phyloP scores from a whole-genome alignment of 164 flowering plant species.

The Macadamia tetraphylla region DNA sequence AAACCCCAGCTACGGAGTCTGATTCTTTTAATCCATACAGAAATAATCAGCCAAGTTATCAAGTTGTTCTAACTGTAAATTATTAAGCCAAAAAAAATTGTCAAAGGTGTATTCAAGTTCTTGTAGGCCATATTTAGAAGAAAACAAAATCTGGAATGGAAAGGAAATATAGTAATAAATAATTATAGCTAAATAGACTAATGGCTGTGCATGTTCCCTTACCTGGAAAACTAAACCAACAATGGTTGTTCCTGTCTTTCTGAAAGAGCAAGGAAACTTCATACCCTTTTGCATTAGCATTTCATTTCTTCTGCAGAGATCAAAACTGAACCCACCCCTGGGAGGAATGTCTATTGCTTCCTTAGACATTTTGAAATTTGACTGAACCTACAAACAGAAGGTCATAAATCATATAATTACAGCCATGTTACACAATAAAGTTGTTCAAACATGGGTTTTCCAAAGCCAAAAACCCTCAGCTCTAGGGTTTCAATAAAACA shows the following conservation, averaged over 20 bases:
- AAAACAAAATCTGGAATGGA: background rate
- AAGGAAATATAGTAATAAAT: background rate
- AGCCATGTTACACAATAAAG: background rate
- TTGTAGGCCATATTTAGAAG: background rate
- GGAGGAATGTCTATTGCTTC: slow-evolving; percentile 36
- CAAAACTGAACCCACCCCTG: slow-evolving; percentile 69
- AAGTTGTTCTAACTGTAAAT: background rate
- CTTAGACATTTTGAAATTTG: slow-evolving; percentile 32
- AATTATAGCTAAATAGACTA: no score
- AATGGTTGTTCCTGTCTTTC: slow-evolving; percentile 81
- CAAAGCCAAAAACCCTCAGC: no score
- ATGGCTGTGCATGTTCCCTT: background rate
- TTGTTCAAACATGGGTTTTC: background rate
- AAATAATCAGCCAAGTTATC: no score
- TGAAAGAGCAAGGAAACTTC: slow-evolving; percentile 36
- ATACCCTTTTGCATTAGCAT: slow-evolving; percentile 58
- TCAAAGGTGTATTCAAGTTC: background rate
- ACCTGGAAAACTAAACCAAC: slow-evolving; percentile 83
- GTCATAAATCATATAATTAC: background rate
- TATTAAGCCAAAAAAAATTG: no score
- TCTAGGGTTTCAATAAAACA: no score
- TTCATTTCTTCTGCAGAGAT: slow-evolving; percentile 62
- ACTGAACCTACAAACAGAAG: slow-evolving; percentile 4
- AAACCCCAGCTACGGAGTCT: no score
- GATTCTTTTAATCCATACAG: no score